Percentiles rank a stretch among this genome's conserved stretches.
Conservation (phyloP, 2,329 filamentous ascomycete species). For the Apiospora marii region DNA sequence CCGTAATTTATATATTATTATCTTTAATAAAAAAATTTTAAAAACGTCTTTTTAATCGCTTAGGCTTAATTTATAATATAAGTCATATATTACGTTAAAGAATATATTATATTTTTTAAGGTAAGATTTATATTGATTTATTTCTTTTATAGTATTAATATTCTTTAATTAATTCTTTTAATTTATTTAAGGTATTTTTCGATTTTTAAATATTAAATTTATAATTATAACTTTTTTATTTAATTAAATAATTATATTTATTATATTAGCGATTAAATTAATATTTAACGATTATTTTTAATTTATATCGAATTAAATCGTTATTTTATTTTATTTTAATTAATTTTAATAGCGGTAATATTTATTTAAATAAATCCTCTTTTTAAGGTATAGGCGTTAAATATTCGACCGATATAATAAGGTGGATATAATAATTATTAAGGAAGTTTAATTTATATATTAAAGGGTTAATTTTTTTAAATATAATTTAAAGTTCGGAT, state of each 20-base stretch:
- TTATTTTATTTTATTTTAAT: not conserved
- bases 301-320: not conserved
- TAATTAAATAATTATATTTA: not conserved
- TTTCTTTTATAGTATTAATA: not conserved
- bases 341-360: no score
- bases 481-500: not conserved
- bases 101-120: not conserved
- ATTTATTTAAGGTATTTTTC: not conserved
- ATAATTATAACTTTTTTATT: not conserved
- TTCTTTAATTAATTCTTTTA: not conserved
- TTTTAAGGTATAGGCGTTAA: not conserved
- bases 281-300: no score
- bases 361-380: not conserved
- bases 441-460: not conserved
- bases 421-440: not conserved
- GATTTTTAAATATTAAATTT: not conserved
- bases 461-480: not conserved
- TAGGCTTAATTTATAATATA: no score
- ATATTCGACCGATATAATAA: not conserved
- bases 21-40: not conserved
- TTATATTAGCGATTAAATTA: no score
- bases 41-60: no score
- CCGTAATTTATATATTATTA: no score
- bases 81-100: not conserved
- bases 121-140: no score